A percentile compares a stretch with the other conserved stretches of the same genome.
These are phyloP conservation scores for Pyrenopolyporus hunteri DNA, from an alignment of 495 filamentous ascomycete species.

Conservation along the genomic window DNA sequence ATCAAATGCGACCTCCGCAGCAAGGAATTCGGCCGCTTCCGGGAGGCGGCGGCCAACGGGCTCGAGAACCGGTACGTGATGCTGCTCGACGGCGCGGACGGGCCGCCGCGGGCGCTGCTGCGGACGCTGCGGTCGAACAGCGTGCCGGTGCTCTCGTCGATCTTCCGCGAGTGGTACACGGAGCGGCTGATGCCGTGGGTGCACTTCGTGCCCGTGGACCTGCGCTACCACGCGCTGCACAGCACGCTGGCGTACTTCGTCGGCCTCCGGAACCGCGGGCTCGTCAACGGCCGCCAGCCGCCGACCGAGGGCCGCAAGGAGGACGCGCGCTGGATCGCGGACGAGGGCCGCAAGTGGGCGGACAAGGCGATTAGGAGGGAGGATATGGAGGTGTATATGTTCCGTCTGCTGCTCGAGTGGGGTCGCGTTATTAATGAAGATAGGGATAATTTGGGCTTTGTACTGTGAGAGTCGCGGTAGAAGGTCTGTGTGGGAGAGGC, in stretches of 20 bases:
- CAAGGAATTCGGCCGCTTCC: conserved; percentile 59
- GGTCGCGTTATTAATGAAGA: conserved; percentile 67
- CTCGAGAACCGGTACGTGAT: conserved; percentile 60
- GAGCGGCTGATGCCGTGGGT: conserved; percentile 72
- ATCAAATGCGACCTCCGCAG: conserved; percentile 58
- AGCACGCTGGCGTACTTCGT: conserved; percentile 70
- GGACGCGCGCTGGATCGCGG: conserved; percentile 65
- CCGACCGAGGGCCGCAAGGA: conserved; percentile 38
- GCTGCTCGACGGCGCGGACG: conserved; percentile 72
- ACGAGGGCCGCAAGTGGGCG: conserved; percentile 70
- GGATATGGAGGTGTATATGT: conserved; percentile 86
- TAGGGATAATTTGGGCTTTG: conserved; percentile 64
- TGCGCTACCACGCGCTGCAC: conserved; percentile 69
- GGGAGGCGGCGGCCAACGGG: conserved; percentile 48
- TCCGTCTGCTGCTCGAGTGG: conserved; percentile 79
- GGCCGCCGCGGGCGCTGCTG: conserved; percentile 68
- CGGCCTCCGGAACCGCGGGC: conserved; percentile 47
- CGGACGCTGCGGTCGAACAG: conserved; percentile 66
- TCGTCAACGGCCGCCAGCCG: conserved; percentile 55
- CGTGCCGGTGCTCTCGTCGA: conserved; percentile 66
- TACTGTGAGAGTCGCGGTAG: conserved; percentile 9
- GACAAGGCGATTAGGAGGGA: conserved; percentile 69
- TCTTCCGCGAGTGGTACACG: conserved; percentile 80
- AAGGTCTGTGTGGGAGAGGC: too few relatives aligned
- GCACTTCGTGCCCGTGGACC: conserved; percentile 79